Evolutionary conservation across 2,329 filamentous ascomycete species (phyloP), one percentile per base, ranked within the genome.

Genomic region (Colletotrichum lupini): DNA sequence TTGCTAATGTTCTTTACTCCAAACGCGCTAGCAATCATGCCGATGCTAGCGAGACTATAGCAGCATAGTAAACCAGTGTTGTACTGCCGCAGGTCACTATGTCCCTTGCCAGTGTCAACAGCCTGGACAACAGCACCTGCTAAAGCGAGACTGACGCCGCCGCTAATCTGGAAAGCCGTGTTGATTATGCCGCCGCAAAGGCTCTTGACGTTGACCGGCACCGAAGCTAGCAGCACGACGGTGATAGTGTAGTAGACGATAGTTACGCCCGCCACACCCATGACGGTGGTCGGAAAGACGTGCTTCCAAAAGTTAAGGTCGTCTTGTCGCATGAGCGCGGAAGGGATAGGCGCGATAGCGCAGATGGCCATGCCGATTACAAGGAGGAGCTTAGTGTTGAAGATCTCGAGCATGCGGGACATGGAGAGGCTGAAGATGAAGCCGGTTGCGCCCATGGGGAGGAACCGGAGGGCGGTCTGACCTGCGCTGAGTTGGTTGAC

Each of bases 201-300:
- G n/a, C 69, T 72, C 69, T 72, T 72, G 37, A 72, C 69, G n/a
- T 72, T 72, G 37, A 72, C 59, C 1, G 69, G 69, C 0, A 72
- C 65, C 7, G 69, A 72, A 12, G 69, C 69, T 42, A 72, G 37
- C 16, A 72, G 69, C 11, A 72, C 69, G n/a, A 68, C 69, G 30
- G 69, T 72, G 59, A 72, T 72, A 24, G 69, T 72, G 65, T 65
- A 72, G 69, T 72, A 72, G 3, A 72, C 69, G 14, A 72, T 72
- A 5, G 69, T 72, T 4, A 66, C 68, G 1, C 69, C 69, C 22
- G 69, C 69, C 5, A 68, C 69, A 12, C 69, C 69, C 24, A 72
- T 42, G 2, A 72, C 69, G 8, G 69, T 72, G 5, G 69, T 72
- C 14, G 69, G 69, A 7, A 72, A 72, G 11, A 72, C 55, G n/a